These are phyloP conservation scores for Jamesozyma jinghongensis DNA, from an alignment of 805 yeast genomes.

Conservation along the genomic window DNA sequence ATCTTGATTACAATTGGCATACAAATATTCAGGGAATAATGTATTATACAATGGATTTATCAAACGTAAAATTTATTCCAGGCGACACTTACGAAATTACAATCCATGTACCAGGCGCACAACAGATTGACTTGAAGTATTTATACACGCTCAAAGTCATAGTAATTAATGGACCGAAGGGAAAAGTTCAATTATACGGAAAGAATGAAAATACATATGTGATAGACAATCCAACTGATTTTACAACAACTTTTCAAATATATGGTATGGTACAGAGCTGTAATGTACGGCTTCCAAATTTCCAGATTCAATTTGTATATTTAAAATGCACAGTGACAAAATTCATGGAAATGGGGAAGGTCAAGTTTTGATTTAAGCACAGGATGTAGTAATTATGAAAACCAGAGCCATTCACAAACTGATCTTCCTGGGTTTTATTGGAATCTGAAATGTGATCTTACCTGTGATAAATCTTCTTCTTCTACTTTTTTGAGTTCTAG, in stretches of 20 bases:
- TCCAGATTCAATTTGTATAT: constrained; percentile 16
- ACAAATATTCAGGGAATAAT: constrained; percentile 4
- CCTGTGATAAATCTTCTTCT: not conserved
- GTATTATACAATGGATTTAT: constrained; percentile 10
- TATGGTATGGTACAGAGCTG: constrained; percentile 6
- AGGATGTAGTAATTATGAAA: constrained; percentile 15
- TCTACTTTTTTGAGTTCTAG: not conserved
- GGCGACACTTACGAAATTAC: constrained; percentile 12
- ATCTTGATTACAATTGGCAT: constrained; percentile 11
- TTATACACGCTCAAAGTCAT: constrained; percentile 13
- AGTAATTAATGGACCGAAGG: constrained; percentile 12
- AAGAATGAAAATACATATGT: constrained; percentile 9
- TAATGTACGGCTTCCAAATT: constrained; percentile 15
- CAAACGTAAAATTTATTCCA: constrained; percentile 7
- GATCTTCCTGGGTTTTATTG: constrained; percentile 16
- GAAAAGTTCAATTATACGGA: constrained; percentile 12
- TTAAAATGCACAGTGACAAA: constrained; percentile 8
- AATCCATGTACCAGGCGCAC: constrained; percentile 13
- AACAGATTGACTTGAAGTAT: constrained; percentile 10
- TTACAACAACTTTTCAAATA: constrained; percentile 13
- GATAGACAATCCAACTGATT: constrained; percentile 16
- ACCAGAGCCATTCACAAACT: constrained; percentile 15
- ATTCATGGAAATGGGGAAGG: constrained; percentile 14
- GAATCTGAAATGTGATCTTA: not conserved
- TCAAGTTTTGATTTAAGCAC: constrained; percentile 12